Conservation (phyloP, 352 stramenopile species). For the Globisporangium viniferum region DNA sequence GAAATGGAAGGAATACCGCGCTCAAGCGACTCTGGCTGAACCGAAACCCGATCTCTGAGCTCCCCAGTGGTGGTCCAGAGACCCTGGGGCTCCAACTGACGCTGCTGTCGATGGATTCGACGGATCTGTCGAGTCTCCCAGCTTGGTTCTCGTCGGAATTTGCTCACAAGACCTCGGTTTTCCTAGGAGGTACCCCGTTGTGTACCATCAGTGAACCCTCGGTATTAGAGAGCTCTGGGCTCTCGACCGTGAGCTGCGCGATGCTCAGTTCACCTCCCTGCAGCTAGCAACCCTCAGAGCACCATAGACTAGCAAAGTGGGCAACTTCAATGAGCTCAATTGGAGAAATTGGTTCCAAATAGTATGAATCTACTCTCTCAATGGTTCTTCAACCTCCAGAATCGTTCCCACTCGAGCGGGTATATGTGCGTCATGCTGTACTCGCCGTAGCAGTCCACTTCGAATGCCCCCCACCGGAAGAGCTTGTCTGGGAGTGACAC, state of each 20-base stretch:
- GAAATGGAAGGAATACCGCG: neutral
- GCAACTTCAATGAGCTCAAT: neutral
- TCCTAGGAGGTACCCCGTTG: neutral
- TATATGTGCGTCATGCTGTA: no score
- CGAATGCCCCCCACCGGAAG: no score
- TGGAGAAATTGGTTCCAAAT: neutral
- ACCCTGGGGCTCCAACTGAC: neutral
- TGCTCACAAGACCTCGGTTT: neutral
- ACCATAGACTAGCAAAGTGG: neutral
- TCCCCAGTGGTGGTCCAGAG: neutral
- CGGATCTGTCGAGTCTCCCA: neutral
- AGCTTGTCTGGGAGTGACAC: no score
- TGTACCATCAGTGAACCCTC: neutral
- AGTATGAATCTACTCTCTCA: no score
- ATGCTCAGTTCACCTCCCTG: neutral
- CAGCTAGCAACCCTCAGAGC: neutral
- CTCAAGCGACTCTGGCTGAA: conserved; percentile 6
- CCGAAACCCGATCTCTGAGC: neutral
- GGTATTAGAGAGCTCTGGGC: neutral
- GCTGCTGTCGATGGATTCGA: conserved; percentile 7
- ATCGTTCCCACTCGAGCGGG: no score
- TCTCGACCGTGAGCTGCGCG: neutral
- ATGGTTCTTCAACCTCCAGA: no score
- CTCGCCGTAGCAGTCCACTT: no score
- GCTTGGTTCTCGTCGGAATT: neutral